Conservation (phyloP, 148 eudicot genomes). For the Heliosperma pusillum region DNA sequence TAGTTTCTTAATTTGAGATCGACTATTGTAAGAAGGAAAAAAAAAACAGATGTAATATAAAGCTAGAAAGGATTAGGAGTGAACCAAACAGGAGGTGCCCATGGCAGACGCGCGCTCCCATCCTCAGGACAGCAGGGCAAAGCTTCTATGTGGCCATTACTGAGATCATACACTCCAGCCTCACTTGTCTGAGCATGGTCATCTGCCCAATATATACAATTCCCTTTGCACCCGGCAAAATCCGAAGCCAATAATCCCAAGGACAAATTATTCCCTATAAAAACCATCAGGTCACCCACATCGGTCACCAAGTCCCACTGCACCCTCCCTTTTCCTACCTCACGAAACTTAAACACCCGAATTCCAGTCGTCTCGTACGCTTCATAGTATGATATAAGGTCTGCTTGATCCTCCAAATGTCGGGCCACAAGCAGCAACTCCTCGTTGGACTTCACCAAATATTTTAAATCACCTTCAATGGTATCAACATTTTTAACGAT, state of each 20-base stretch:
- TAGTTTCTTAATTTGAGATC: too few species aligned
- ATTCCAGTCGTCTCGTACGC: slow-evolving; percentile 50
- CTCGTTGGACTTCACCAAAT: slow-evolving; percentile 45
- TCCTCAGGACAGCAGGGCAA: slow-evolving; percentile 48
- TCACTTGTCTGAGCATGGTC: slow-evolving; percentile 60
- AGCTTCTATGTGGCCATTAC: slow-evolving; percentile 41
- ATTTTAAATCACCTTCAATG: slow-evolving; percentile 55
- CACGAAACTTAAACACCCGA: slow-evolving; percentile 41
- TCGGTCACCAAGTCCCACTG: slow-evolving; percentile 49
- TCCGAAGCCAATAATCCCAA: slow-evolving; percentile 46
- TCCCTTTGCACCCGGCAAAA: slow-evolving; percentile 53
- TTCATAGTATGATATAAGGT: slow-evolving; percentile 25
- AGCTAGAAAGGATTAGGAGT: slow-evolving; percentile 56
- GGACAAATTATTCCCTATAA: slow-evolving; percentile 61
- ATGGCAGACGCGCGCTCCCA: slow-evolving; percentile 27
- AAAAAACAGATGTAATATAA: not conserved
- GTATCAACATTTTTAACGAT: slow-evolving; percentile 14
- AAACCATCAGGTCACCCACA: slow-evolving; percentile 51
- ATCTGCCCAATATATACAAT: slow-evolving; percentile 63
- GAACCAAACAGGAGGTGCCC: slow-evolving; percentile 69
- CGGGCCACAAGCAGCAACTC: slow-evolving; percentile 44
- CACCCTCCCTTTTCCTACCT: slow-evolving; percentile 20
- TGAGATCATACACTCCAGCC: slow-evolving; percentile 56
- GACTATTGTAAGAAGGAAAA: too few species aligned
- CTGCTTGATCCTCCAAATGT: slow-evolving; percentile 38